Evolutionary conservation across 768 basidiomycete species (phyloP).

Genomic region (Collybia sp.): DNA sequence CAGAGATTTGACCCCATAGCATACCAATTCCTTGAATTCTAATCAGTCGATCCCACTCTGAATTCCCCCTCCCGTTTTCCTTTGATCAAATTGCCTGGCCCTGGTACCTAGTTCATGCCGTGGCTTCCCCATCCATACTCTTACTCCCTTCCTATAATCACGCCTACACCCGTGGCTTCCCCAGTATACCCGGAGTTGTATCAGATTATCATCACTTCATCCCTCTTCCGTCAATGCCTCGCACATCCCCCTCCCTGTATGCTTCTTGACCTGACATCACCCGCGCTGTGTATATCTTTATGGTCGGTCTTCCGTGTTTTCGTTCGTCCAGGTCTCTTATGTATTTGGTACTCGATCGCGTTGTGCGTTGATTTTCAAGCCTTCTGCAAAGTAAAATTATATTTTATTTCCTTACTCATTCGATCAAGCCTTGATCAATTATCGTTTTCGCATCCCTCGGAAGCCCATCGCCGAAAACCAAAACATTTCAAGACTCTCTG

Average conservation of each 20-base stretch:
- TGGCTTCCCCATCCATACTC: not conserved
- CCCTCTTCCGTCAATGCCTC: slow-evolving; percentile 3
- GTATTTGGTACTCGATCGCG: too few relatives aligned
- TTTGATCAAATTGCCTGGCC: slow-evolving; percentile 1
- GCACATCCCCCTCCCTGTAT: slow-evolving; percentile 1
- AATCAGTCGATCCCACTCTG: slow-evolving; percentile 21
- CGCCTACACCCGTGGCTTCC: not conserved
- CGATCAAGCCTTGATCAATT: too few relatives aligned
- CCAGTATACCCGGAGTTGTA: slow-evolving; percentile 9
- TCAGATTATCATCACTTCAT: slow-evolving; percentile 6
- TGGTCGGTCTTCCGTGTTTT: not conserved
- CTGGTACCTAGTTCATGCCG: not conserved
- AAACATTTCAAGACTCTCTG: too few relatives aligned
- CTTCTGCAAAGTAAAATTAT: too few relatives aligned
- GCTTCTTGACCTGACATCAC: not conserved
- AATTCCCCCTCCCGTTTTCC: slow-evolving; percentile 12
- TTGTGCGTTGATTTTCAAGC: too few relatives aligned
- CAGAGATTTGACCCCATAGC: slow-evolving; percentile 63
- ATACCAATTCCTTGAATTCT: slow-evolving; percentile 78
- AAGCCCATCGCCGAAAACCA: too few relatives aligned
- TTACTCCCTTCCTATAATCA: not conserved
- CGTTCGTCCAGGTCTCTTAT: not conserved
- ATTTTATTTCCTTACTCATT: too few relatives aligned
- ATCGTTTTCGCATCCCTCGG: too few relatives aligned
- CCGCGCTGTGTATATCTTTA: too few relatives aligned